These are phyloP conservation scores for Truncatella angustata DNA, from an alignment of 2,329 filamentous ascomycete genomes.

Conservation along the genomic window DNA sequence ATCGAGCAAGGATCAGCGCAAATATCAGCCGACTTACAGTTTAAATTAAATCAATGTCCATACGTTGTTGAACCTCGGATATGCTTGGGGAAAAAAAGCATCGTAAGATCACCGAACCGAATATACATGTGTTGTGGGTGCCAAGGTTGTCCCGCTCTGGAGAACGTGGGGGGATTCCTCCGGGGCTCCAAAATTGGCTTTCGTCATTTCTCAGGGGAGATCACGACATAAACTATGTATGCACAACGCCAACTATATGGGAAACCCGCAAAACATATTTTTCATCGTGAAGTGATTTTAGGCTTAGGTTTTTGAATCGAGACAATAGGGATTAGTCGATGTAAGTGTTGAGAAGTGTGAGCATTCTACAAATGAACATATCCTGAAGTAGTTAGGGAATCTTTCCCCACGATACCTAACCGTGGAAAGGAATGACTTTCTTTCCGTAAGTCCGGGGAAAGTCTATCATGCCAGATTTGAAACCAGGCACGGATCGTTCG, in stretches of 20 bases:
- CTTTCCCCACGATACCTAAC: neutral
- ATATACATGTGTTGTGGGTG: neutral
- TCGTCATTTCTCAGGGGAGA: neutral
- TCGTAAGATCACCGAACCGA: no score
- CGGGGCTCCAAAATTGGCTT: constrained; percentile 1
- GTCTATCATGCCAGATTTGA: neutral
- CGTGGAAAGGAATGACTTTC: no score
- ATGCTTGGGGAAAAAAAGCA: neutral
- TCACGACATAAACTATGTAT: neutral
- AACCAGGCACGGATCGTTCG: neutral
- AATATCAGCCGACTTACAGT: neutral
- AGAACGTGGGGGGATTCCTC: constrained; percentile 4
- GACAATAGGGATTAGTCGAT: no score
- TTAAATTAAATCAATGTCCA: neutral
- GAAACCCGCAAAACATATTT: no score
- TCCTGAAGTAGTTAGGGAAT: neutral
- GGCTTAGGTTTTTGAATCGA: no score
- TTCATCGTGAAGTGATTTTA: no score
- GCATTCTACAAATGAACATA: neutral
- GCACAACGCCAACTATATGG: no score
- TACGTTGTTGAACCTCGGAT: neutral
- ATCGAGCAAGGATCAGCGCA: no score
- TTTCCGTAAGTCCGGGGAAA: constrained; percentile 3
- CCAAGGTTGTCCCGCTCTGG: constrained; percentile 1
- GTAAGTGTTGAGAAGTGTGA: neutral